phyloP scores from a whole-genome alignment of 2,329 filamentous ascomycete genomes.

The Teratosphaeria gauchensis region DNA sequence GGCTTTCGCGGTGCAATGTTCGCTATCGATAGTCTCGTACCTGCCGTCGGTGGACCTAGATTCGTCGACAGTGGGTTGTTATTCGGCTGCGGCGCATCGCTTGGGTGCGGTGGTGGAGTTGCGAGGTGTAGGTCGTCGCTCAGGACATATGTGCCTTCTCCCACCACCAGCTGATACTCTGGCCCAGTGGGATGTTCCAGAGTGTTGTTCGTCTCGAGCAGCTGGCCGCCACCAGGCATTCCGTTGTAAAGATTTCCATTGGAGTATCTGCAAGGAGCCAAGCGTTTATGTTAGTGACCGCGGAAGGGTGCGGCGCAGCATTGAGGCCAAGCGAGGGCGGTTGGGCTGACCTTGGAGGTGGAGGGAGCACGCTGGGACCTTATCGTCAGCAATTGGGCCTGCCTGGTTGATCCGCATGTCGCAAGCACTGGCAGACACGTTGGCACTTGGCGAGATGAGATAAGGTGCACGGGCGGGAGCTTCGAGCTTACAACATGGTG shows the following conservation, averaged over 20 bases:
- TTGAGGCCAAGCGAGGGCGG: background rate
- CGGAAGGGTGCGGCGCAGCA: background rate
- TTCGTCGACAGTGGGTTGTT: conserved; percentile 84
- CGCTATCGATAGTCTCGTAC: conserved; percentile 74
- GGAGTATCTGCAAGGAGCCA: conserved; percentile 56
- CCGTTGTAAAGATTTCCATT: conserved; percentile 61
- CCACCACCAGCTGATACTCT: conserved; percentile 83
- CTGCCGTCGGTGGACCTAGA: conserved; percentile 70
- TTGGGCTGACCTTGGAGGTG: background rate
- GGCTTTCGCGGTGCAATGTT: conserved; percentile 50
- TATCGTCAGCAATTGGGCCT: background rate
- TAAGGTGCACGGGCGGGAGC: background rate
- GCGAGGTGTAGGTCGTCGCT: conserved; percentile 87
- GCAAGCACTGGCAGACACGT: background rate
- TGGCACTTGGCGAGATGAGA: background rate
- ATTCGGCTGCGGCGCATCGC: conserved; percentile 77
- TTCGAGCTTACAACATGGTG: background rate
- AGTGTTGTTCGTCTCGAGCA: conserved; percentile 91
- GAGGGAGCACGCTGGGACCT: background rate
- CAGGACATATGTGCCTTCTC: conserved; percentile 87
- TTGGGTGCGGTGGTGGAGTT: conserved; percentile 89
- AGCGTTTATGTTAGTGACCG: conserved; percentile 40
- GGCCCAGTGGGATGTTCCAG: conserved; percentile 69
- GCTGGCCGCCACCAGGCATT: conserved; percentile 53
- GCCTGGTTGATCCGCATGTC: background rate